Evolutionary conservation across 352 stramenopile genomes (phyloP).

Genomic region (Phytophthora vignae): DNA sequence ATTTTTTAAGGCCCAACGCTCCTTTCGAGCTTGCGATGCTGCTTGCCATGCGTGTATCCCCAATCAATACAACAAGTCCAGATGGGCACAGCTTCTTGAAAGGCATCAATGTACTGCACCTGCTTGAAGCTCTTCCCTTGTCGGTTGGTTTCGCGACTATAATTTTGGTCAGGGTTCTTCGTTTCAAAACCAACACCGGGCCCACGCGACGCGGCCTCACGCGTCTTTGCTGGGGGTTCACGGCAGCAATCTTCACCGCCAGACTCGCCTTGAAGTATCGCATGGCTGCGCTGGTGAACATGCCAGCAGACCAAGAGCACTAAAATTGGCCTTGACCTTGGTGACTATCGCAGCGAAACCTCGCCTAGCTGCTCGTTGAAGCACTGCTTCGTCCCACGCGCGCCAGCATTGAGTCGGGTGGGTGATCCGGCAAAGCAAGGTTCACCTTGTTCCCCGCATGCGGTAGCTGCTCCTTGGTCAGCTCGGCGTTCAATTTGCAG

Average conservation of each 20-base stretch:
- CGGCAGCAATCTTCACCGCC: conserved; percentile 22
- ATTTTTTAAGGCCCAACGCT: conserved; percentile 41
- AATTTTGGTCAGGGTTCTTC: conserved; percentile 28
- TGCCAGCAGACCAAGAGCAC: conserved; percentile 32
- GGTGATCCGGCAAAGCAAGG: conserved; percentile 36
- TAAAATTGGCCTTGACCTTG: conserved; percentile 38
- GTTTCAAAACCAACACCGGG: conserved; percentile 45
- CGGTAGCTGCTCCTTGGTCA: conserved; percentile 24
- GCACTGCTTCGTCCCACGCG: conserved; percentile 30
- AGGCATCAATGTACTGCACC: conserved; percentile 6
- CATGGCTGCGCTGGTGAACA: conserved; percentile 31
- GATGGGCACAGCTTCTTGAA: conserved; percentile 5
- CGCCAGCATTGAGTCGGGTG: conserved; percentile 10
- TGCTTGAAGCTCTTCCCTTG: conserved; percentile 2
- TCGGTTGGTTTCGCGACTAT: conserved; percentile 32
- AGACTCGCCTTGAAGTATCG: conserved; percentile 27
- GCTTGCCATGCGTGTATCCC: background rate
- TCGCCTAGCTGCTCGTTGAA: conserved; percentile 19
- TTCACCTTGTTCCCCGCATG: conserved; percentile 46
- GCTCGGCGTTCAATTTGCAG: conserved; percentile 3
- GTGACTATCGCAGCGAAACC: conserved; percentile 27
- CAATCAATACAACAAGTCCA: conserved; percentile 13
- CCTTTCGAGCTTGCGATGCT: conserved; percentile 16
- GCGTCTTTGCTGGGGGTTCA: conserved; percentile 9
- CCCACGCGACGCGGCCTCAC: conserved; percentile 13